Percentiles rank a stretch among this genome's conserved stretches.
Conservation (phyloP, 2,329 filamentous ascomycete species). For the Neofusicoccum sp. region DNA sequence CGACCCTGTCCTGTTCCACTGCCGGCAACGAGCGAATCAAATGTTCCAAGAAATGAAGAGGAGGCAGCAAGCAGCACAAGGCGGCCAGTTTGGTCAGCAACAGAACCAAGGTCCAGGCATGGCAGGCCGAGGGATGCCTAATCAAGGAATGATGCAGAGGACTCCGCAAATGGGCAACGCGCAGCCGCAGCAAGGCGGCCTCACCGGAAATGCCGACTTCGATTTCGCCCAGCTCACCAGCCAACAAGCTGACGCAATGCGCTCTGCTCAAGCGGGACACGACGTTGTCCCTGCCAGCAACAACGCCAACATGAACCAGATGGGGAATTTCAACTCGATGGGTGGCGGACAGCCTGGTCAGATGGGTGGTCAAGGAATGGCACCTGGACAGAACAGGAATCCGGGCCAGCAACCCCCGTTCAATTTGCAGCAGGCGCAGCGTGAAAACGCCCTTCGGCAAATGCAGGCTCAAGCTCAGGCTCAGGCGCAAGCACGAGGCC, state of each 20-base stretch:
- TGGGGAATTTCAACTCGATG: constrained; percentile 28
- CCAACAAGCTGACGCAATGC: constrained; percentile 61
- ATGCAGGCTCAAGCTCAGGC: constrained; percentile 39
- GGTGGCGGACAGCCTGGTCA: constrained; percentile 3
- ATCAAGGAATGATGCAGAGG: constrained; percentile 16
- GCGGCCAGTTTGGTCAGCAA: constrained; percentile 27
- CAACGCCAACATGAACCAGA: constrained; percentile 43
- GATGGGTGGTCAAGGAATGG: constrained; percentile 5
- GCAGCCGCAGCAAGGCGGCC: constrained; percentile 29
- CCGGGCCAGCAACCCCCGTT: constrained; percentile 12
- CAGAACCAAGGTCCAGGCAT: constrained; percentile 29
- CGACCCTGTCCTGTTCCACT: constrained; percentile 49
- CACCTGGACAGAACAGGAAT: constrained; percentile 5
- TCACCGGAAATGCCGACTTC: constrained; percentile 37
- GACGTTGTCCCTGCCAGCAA: constrained; percentile 64
- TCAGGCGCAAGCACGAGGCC: constrained; percentile 39
- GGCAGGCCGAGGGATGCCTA: not conserved
- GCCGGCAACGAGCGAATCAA: constrained; percentile 30
- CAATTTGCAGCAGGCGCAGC: constrained; percentile 35
- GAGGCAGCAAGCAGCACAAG: constrained; percentile 22
- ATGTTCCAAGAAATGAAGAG: constrained; percentile 25
- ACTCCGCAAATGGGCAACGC: constrained; percentile 36
- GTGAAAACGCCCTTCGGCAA: constrained; percentile 39
- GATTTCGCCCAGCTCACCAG: constrained; percentile 55
- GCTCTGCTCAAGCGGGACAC: constrained; percentile 60